Conservation (phyloP, 225 moss, liverwort and hornwort species). For the Anthoceros angustus region DNA sequence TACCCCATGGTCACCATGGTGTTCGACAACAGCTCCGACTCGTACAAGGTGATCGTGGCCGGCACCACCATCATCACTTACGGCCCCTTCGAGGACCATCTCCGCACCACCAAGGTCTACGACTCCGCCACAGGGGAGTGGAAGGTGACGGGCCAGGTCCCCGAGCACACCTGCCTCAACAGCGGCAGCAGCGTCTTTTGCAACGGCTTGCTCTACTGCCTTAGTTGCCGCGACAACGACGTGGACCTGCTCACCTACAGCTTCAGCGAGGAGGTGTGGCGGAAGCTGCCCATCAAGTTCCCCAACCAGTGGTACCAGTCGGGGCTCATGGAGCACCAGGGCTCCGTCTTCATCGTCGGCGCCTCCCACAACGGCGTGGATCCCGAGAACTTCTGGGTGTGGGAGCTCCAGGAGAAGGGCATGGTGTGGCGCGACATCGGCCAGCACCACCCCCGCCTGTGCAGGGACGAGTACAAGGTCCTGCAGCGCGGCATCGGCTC, state of each 20-base stretch:
- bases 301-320: constrained; percentile 5
- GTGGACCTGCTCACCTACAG: constrained; percentile 4
- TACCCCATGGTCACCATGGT: constrained; percentile 5
- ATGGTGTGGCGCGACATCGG: constrained; percentile 1
- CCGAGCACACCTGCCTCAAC: constrained; percentile 2
- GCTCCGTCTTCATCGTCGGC: neutral
- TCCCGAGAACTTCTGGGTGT: constrained; percentile 1
- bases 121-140: neutral
- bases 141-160: neutral
- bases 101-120: constrained; percentile 5
- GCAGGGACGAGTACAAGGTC: constrained; percentile 2
- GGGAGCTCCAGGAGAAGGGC: neutral
- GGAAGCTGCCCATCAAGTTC: constrained; percentile 4
- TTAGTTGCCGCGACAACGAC: neutral
- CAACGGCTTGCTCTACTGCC: constrained; percentile 5
- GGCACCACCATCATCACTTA: neutral
- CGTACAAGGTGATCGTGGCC: neutral
- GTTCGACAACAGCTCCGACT: neutral
- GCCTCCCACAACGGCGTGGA: neutral
- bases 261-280: neutral
- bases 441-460: neutral
- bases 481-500: neutral
- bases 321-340: neutral
- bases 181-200: neutral
- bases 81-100: constrained; percentile 1